These are phyloP conservation scores for Pseudocercospora fuligena DNA, from an alignment of 2,329 filamentous ascomycete genomes.

Conservation along the genomic window DNA sequence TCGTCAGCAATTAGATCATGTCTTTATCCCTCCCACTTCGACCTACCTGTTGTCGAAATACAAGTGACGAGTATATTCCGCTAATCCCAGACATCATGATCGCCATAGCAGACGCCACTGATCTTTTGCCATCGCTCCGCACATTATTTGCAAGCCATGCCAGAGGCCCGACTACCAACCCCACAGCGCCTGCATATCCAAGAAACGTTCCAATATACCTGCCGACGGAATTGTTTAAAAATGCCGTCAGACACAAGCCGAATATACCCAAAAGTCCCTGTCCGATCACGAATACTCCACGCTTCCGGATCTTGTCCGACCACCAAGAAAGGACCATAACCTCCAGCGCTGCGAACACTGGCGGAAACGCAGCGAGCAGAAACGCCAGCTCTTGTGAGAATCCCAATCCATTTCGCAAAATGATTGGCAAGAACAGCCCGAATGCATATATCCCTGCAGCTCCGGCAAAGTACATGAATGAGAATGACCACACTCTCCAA, in stretches of 20 bases:
- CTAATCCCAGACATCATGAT: constrained; percentile 21
- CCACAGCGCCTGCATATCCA: constrained; percentile 72
- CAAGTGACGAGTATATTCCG: constrained; percentile 24
- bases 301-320: constrained; percentile 69
- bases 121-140: constrained; percentile 25
- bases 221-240: constrained; percentile 58
- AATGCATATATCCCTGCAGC: constrained; percentile 73
- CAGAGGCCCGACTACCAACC: constrained; percentile 73
- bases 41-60: constrained; percentile 24
- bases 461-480: constrained; percentile 22
- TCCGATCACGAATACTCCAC: constrained; percentile 72
- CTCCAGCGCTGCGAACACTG: constrained; percentile 65
- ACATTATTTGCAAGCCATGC: constrained; percentile 85
- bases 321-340: constrained; percentile 65
- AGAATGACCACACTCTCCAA: constrained; percentile 19
- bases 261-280: constrained; percentile 66
- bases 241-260: constrained; percentile 53
- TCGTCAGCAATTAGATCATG: not conserved
- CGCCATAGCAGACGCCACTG: constrained; percentile 24
- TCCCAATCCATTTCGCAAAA: constrained; percentile 66
- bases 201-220: constrained; percentile 78
- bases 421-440: constrained; percentile 78
- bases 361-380: constrained; percentile 73
- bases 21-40: not conserved
- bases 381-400: constrained; percentile 68